phyloP scores from a whole-genome alignment of 495 filamentous ascomycete genomes.

The Penicillium tannophilum region DNA sequence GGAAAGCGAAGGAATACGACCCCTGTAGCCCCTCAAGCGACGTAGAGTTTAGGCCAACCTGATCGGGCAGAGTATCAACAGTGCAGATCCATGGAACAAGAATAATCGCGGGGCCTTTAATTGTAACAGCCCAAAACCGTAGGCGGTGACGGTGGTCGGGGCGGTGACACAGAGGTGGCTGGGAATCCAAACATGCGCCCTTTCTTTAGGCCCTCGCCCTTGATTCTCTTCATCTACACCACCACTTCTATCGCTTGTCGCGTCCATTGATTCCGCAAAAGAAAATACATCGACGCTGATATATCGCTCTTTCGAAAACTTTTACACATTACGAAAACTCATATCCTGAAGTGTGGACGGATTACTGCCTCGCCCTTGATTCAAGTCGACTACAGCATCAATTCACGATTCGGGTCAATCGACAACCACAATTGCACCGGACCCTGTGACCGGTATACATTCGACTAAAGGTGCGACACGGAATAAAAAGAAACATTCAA shows the following conservation, averaged over 20 bases:
- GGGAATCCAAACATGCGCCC: constrained; percentile 27
- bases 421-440: background rate
- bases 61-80: constrained; percentile 24
- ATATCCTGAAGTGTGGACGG: background rate
- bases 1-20: background rate
- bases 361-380: constrained; percentile 21
- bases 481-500: background rate
- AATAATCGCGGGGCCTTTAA: constrained; percentile 20
- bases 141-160: constrained; percentile 20
- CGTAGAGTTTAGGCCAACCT: constrained; percentile 10
- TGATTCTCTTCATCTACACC: constrained; percentile 14
- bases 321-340: background rate
- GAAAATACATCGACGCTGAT: background rate
- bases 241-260: constrained; percentile 12
- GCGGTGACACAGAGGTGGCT: constrained; percentile 16
- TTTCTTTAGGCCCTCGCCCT: constrained; percentile 24
- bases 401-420: constrained; percentile 4
- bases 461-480: background rate
- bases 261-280: background rate
- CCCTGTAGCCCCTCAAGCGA: background rate
- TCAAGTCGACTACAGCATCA: constrained; percentile 12
- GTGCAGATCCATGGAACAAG: constrained; percentile 11
- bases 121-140: background rate
- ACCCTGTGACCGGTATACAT: background rate
- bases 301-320: background rate